Evolutionary conservation across 2,329 filamentous ascomycete species (phyloP).

Genomic region (Apiospora pterosperma): DNA sequence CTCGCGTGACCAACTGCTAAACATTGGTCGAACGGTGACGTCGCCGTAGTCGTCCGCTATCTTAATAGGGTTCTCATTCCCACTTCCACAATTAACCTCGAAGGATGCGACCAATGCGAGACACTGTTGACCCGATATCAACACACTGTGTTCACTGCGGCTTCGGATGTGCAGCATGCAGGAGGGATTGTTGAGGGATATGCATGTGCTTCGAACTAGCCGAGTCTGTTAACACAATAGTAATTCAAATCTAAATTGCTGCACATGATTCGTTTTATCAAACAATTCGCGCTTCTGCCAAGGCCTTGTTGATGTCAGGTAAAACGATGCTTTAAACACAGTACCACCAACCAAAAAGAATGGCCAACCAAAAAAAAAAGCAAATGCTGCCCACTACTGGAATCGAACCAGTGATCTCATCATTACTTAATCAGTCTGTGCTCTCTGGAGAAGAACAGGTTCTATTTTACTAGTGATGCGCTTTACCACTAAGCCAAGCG

Average conservation of each 20-base stretch:
- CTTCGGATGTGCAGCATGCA: not conserved
- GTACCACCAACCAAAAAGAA: too few species aligned
- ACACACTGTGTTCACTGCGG: not conserved
- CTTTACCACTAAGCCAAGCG: slow-evolving; percentile 7
- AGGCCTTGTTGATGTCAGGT: too few species aligned
- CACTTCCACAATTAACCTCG: not conserved
- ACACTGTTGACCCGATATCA: not conserved
- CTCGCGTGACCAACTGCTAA: not conserved
- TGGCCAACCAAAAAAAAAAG: not conserved
- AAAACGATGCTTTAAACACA: too few species aligned
- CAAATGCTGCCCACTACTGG: not conserved
- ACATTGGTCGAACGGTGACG: not conserved
- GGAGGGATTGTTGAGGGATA: not conserved
- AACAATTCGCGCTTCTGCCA: too few species aligned
- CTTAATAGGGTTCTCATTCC: not conserved
- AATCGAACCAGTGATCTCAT: slow-evolving; percentile 7
- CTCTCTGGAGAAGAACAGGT: not conserved
- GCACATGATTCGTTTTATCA: too few species aligned
- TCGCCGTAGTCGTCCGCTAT: not conserved
- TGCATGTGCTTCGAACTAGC: not conserved
- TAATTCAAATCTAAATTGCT: too few species aligned
- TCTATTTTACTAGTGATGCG: not conserved
- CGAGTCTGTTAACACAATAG: too few species aligned
- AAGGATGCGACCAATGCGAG: not conserved
- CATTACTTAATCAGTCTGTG: not conserved